Conservation (phyloP, 2,329 filamentous ascomycete species). For the Aspergillus awamori region DNA sequence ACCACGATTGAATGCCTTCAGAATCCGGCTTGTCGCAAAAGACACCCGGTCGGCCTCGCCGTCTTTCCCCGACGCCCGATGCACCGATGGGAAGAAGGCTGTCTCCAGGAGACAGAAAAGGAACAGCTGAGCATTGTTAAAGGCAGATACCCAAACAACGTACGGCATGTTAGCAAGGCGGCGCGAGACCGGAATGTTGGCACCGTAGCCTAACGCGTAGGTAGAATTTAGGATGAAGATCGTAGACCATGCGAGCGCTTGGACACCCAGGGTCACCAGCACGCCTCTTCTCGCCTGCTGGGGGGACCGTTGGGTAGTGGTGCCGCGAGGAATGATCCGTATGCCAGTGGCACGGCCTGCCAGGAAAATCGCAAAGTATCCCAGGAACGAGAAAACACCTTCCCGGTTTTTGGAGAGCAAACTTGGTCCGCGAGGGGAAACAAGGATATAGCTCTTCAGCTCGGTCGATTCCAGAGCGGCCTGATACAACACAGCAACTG, state of each 20-base stretch:
- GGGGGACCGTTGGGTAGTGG: slow-evolving; percentile 48
- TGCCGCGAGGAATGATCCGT: slow-evolving; percentile 70
- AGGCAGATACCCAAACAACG: slow-evolving; percentile 87
- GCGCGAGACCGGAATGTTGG: slow-evolving; percentile 72
- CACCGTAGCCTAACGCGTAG: slow-evolving; percentile 68
- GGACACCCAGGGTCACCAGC: slow-evolving; percentile 64
- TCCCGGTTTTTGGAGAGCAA: slow-evolving; percentile 89
- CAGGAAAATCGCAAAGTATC: slow-evolving; percentile 93
- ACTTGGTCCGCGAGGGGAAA: slow-evolving; percentile 72
- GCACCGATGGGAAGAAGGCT: slow-evolving; percentile 72
- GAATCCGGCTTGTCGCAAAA: slow-evolving; percentile 75
- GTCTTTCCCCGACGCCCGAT: slow-evolving; percentile 57
- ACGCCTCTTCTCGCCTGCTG: slow-evolving; percentile 57
- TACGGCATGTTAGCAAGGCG: slow-evolving; percentile 93
- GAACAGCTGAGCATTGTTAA: slow-evolving; percentile 82
- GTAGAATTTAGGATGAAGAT: slow-evolving; percentile 72
- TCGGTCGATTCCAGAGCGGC: slow-evolving; percentile 71
- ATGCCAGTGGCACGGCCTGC: slow-evolving; percentile 83
- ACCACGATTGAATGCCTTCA: slow-evolving; percentile 85
- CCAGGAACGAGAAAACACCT: slow-evolving; percentile 90
- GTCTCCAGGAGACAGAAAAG: slow-evolving; percentile 78
- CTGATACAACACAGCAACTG: slow-evolving; percentile 73
- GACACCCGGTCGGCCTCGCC: slow-evolving; percentile 67
- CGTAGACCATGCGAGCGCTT: slow-evolving; percentile 68
- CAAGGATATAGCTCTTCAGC: slow-evolving; percentile 81